Conservation (phyloP, 306 rosid species). For the Dalbergia oliveri region DNA sequence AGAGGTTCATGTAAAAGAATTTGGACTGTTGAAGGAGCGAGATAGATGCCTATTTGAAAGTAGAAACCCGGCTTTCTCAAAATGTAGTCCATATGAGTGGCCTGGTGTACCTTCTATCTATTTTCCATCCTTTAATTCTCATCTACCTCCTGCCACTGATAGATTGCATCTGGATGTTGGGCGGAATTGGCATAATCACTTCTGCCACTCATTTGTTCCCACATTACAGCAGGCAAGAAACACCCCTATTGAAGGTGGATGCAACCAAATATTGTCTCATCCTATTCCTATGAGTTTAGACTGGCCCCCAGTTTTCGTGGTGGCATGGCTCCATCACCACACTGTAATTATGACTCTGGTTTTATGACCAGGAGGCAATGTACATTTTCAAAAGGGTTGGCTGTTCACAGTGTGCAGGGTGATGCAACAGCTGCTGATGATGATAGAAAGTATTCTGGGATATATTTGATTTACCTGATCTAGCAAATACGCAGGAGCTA, state of each 20-base stretch:
- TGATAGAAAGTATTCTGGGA: conserved; percentile 80
- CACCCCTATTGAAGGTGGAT: conserved; percentile 69
- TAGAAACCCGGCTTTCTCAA: conserved; percentile 59
- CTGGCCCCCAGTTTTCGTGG: conserved; percentile 94
- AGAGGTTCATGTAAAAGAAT: conserved; percentile 64
- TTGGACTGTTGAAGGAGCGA: conserved; percentile 54
- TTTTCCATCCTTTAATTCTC: conserved; percentile 76
- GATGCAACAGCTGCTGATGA: conserved; percentile 62
- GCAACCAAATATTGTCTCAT: conserved; percentile 71
- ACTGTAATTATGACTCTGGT: conserved; percentile 78
- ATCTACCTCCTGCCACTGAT: conserved; percentile 90
- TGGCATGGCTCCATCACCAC: conserved; percentile 67
- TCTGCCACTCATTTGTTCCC: conserved; percentile 79
- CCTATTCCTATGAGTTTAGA: conserved; percentile 88
- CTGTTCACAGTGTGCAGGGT: conserved; percentile 63
- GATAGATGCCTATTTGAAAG: conserved; percentile 61
- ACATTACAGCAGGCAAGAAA: conserved; percentile 73
- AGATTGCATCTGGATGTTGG: conserved; percentile 96
- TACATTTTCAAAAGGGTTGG: conserved; percentile 69
- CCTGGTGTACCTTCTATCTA: conserved; percentile 83
- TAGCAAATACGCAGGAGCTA: conserved; percentile 65
- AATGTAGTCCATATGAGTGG: conserved; percentile 85
- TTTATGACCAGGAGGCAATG: conserved; percentile 77
- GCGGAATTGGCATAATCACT: conserved; percentile 93
- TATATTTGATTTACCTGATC: conserved; percentile 70